Percentiles rank a stretch among this genome's conserved stretches.
phyloP scores from a whole-genome alignment of 805 yeast genomes.

The Myxozyma neotropica region DNA sequence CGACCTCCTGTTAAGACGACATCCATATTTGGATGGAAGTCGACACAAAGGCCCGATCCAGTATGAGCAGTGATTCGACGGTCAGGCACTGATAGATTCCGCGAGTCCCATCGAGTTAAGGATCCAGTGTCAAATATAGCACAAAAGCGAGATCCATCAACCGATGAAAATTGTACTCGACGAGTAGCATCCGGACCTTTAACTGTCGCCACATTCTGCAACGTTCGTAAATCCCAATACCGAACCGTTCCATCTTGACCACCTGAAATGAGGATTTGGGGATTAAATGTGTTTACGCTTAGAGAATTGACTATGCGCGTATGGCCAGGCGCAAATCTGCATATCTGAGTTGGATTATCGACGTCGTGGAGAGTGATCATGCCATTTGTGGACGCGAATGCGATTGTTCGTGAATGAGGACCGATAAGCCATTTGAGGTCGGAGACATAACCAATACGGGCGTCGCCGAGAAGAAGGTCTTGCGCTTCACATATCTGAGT shows the following conservation, averaged over 20 bases:
- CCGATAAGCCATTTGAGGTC: conserved; percentile 43
- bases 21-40: conserved; percentile 84
- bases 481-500: conserved; percentile 4
- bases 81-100: conserved; percentile 63
- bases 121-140: conserved; percentile 89
- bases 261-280: conserved; percentile 67
- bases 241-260: conserved; percentile 75
- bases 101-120: conserved; percentile 82
- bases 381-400: conserved; percentile 38
- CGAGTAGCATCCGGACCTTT: conserved; percentile 74
- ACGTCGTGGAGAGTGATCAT: conserved; percentile 40
- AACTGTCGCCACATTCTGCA: conserved; percentile 54
- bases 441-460: conserved; percentile 39
- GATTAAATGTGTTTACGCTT: conserved; percentile 67
- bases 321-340: conserved; percentile 41
- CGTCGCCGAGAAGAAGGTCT: conserved; percentile 31
- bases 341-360: conserved; percentile 28
- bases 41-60: conserved; percentile 85
- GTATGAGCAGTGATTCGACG: conserved; percentile 82
- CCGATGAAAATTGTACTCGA: conserved; percentile 58
- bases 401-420: conserved; percentile 26
- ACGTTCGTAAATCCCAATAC: conserved; percentile 79
- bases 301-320: conserved; percentile 57
- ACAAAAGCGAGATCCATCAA: conserved; percentile 60
- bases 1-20: conserved; percentile 90